Base-by-base conservation (phyloP, 169 alveolate genomes). In the Plasmodium gonderi region DNA sequence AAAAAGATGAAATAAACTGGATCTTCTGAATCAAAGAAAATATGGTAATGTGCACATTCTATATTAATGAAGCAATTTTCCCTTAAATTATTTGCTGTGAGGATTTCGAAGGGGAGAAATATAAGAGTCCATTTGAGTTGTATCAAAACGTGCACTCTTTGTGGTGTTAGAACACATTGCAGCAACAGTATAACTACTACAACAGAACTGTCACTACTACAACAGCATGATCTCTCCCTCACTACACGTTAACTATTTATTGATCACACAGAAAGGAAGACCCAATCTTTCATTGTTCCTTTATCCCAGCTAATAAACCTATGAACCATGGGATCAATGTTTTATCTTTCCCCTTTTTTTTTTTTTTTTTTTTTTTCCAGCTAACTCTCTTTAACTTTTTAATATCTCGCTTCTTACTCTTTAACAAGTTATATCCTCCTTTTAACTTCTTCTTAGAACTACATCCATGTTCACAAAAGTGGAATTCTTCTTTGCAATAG, bases 401-500 rank as follows among this genome's bases (percentile, higher is more conserved):
- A 12, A 38, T 9, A 5, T 38, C 31, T 79, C 44, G 47, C 36
- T 2, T 20, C 67, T 74, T 74, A 85, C 92, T 85, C 42, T 74
- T 85, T 74, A 85, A 45, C 54, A 85, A 33, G 69, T 85, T 85
- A 47, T 85, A 85, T 14, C 92, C 92, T 51, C 26, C 65, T 65
- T 49, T 72, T 12, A 85, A 65, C 40, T 60, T 75, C 33, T 72
- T 85, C 65, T 72, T 85, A 11, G 69, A 85, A 23, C 92, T 74
- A 38, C 92, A 85, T 1, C 92, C 92, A 44, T 69, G n/a, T 36
- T 85, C 87, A 12, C 92, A 85, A 4, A 74, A 49, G 20, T 85
- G 76, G 31, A 75, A 85, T 31, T 74, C 31, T 14, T 54, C 79
- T 74, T n/a, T 26, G 65, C 92, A 85, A 33, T 49, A 85, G 44